phyloP scores from a whole-genome alignment of 2,329 filamentous ascomycete species.

The Aspergillus fischeri region DNA sequence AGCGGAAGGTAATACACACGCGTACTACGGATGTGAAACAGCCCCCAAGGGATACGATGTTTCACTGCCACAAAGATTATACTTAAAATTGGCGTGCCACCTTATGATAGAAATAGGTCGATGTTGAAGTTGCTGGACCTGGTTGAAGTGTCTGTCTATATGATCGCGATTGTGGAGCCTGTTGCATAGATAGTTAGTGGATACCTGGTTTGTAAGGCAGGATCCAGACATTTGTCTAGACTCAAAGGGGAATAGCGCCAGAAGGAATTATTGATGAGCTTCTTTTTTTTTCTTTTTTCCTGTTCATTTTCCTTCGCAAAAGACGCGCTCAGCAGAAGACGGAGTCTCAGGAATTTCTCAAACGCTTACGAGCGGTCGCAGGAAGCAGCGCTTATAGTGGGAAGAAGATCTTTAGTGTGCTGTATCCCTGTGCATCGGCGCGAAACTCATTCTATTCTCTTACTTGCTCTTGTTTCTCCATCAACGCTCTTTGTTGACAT shows the following conservation, averaged over 20 bases:
- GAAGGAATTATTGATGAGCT: constrained; percentile 1
- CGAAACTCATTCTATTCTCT: not conserved
- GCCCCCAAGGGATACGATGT: not conserved
- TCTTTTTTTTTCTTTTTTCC: constrained; percentile 10
- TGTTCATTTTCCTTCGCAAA: constrained; percentile 5
- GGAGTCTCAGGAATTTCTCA: not conserved
- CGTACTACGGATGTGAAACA: not conserved
- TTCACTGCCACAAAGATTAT: not conserved
- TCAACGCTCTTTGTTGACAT: not conserved
- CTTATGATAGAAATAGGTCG: not conserved
- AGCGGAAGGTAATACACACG: not conserved
- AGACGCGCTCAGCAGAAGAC: constrained; percentile 9
- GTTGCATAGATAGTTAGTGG: not conserved
- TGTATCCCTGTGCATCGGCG: not conserved
- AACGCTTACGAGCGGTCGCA: not conserved
- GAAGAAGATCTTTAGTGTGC: not conserved
- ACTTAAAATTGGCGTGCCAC: not conserved
- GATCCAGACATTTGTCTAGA: not conserved
- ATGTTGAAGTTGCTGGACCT: not conserved
- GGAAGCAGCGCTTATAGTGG: not conserved
- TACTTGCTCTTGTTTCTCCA: not conserved
- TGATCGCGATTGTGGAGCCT: not conserved
- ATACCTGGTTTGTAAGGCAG: constrained; percentile 16
- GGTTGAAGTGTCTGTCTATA: not conserved
- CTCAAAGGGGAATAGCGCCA: constrained; percentile 11